phyloP scores from a whole-genome alignment of 371 early-diverging fungal species.

The Mucor irregularis region DNA sequence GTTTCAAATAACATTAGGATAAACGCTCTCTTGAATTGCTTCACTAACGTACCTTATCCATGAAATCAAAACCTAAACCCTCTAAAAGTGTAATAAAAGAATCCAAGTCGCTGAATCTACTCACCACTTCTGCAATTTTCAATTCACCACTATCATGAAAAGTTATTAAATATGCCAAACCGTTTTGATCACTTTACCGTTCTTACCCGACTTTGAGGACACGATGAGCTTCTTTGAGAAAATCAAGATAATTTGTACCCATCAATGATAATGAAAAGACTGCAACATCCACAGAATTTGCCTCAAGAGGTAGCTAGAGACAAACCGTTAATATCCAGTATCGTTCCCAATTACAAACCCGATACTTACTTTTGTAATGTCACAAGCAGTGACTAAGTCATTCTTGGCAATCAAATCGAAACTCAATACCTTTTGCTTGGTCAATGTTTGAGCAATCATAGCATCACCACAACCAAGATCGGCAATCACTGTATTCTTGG shows the following conservation, averaged over 20 bases:
- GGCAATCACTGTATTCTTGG: constrained; percentile 70
- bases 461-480: constrained; percentile 99
- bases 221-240: constrained; percentile 89
- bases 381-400: constrained; percentile 87
- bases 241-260: constrained; percentile 95
- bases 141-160: constrained; percentile 79
- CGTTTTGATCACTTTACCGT: too few relatives aligned
- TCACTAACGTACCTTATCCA: constrained; percentile 41
- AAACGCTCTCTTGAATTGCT: not conserved
- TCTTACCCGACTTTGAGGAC: constrained; percentile 81
- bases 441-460: constrained; percentile 77
- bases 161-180: too few relatives aligned
- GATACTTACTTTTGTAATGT: constrained; percentile 70
- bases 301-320: constrained; percentile 66
- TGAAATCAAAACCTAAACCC: constrained; percentile 73
- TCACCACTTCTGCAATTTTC: constrained; percentile 93
- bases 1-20: not conserved
- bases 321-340: not conserved
- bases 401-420: constrained; percentile 93
- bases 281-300: constrained; percentile 80
- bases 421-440: constrained; percentile 78
- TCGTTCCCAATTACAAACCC: not conserved
- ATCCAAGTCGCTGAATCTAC: constrained; percentile 81
- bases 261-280: constrained; percentile 97
- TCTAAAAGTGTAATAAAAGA: constrained; percentile 75